Conservation (phyloP, 2,329 filamentous ascomycete species). For the Colletotrichum sansevieriae region DNA sequence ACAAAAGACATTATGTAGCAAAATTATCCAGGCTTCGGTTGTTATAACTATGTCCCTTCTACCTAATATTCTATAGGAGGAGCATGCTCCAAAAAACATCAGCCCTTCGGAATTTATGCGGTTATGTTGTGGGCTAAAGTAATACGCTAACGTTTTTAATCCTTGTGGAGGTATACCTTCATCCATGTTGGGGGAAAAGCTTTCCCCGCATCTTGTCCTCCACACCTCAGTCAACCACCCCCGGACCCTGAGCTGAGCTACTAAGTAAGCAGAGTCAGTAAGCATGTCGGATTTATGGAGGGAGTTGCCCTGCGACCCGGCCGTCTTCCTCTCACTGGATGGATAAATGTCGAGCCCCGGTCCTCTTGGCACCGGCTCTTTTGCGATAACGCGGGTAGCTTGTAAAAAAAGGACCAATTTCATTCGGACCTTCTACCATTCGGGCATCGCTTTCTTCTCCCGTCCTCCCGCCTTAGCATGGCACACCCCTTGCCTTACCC, state of each 20-base stretch:
- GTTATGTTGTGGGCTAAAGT: no score
- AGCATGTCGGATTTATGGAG: background rate
- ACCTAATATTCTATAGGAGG: no score
- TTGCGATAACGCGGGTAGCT: background rate
- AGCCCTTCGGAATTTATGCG: no score
- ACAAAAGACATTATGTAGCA: no score
- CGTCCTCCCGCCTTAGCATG: conserved; percentile 36
- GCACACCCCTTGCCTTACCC: background rate
- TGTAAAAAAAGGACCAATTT: conserved; percentile 15
- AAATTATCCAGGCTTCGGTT: no score
- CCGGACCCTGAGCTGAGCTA: background rate
- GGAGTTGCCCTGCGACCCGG: background rate
- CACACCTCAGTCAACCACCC: no score
- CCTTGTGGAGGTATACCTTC: no score
- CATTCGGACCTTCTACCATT: conserved; percentile 41
- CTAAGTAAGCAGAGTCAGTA: no score
- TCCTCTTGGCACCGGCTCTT: conserved; percentile 25
- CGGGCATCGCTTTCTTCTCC: conserved; percentile 32
- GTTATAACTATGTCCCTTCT: no score
- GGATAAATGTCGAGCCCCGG: conserved; percentile 36
- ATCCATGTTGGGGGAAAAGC: conserved; percentile 4
- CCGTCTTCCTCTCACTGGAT: conserved; percentile 29
- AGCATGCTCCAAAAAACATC: no score
- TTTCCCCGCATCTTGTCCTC: conserved; percentile 31
- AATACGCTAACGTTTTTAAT: no score